phyloP scores from a whole-genome alignment of 129 eudicot genomes.

The Flaveria linearis region DNA sequence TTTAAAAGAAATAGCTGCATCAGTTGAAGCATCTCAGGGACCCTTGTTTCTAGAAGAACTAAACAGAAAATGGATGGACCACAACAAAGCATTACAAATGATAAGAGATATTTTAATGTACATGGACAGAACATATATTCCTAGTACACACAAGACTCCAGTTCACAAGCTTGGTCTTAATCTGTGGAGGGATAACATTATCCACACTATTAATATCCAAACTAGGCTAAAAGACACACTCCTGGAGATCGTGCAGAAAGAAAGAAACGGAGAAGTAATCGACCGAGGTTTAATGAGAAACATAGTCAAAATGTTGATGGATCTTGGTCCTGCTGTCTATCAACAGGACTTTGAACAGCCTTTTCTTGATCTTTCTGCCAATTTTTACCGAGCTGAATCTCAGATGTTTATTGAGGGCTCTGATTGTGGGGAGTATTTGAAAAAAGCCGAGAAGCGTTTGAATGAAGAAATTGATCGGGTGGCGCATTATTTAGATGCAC shows the following conservation, averaged over 20 bases:
- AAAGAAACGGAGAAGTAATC: constrained; percentile 59
- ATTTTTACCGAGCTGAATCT: constrained; percentile 63
- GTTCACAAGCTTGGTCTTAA: constrained; percentile 70
- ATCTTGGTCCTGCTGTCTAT: constrained; percentile 56
- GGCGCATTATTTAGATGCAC: constrained; percentile 49
- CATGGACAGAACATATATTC: constrained; percentile 73
- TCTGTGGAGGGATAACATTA: constrained; percentile 58
- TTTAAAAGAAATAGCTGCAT: constrained; percentile 52
- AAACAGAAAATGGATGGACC: constrained; percentile 63
- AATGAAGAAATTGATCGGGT: constrained; percentile 67
- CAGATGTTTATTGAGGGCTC: constrained; percentile 59
- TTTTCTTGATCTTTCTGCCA: constrained; percentile 53
- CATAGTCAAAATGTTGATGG: constrained; percentile 63
- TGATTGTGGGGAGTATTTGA: constrained; percentile 65
- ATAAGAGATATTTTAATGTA: constrained; percentile 71
- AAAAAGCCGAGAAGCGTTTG: constrained; percentile 65
- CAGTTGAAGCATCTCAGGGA: constrained; percentile 59
- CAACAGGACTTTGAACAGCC: constrained; percentile 69
- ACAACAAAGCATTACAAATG: constrained; percentile 73
- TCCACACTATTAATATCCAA: constrained; percentile 51
- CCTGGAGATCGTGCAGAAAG: constrained; percentile 54
- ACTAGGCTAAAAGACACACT: constrained; percentile 53
- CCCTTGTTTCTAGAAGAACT: constrained; percentile 60
- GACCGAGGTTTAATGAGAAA: constrained; percentile 68
- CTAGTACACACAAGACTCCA: constrained; percentile 65